Conservation (phyloP, 1,139 yeast genomes). For the Trichomonascaceae sp. region DNA sequence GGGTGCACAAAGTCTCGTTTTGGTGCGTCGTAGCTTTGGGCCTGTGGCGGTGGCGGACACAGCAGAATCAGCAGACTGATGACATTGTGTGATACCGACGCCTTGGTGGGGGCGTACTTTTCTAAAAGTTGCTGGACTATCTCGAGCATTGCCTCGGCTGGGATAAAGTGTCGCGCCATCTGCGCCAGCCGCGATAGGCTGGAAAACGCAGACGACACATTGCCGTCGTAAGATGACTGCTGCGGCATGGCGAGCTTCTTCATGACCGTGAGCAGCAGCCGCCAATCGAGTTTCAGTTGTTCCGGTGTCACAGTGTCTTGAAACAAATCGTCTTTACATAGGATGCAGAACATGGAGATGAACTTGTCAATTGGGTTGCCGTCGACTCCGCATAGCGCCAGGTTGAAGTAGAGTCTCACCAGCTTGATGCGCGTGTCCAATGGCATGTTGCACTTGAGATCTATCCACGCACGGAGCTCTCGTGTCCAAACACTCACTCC, state of each 20-base stretch:
- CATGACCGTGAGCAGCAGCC: conserved; percentile 12
- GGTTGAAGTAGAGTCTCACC: conserved; percentile 58
- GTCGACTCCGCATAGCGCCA: conserved; percentile 69
- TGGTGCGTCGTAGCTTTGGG: conserved; percentile 3
- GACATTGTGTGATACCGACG: conserved; percentile 45
- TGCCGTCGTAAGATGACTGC: conserved; percentile 14
- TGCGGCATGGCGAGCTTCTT: conserved; percentile 16
- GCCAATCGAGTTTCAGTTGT: conserved; percentile 18
- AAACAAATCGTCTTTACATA: conserved; percentile 26
- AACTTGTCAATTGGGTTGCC: conserved; percentile 47
- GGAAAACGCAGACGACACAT: conserved; percentile 27
- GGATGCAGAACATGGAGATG: conserved; percentile 46
- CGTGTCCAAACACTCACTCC: conserved; percentile 81
- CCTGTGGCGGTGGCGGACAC: conserved; percentile 17
- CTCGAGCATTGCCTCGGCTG: conserved; percentile 18
- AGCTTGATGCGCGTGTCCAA: conserved; percentile 45
- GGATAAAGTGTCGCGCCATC: conserved; percentile 36
- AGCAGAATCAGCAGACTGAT: conserved; percentile 25
- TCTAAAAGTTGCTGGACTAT: conserved; percentile 38
- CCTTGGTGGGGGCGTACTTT: conserved; percentile 42
- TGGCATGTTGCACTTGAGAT: conserved; percentile 77
- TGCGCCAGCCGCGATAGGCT: conserved; percentile 35
- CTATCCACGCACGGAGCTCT: conserved; percentile 68
- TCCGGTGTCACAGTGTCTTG: conserved; percentile 12
- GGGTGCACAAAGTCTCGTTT: conserved; percentile 11